Conservation (phyloP, 495 filamentous ascomycete genomes). For the Aspergillus affinis region DNA sequence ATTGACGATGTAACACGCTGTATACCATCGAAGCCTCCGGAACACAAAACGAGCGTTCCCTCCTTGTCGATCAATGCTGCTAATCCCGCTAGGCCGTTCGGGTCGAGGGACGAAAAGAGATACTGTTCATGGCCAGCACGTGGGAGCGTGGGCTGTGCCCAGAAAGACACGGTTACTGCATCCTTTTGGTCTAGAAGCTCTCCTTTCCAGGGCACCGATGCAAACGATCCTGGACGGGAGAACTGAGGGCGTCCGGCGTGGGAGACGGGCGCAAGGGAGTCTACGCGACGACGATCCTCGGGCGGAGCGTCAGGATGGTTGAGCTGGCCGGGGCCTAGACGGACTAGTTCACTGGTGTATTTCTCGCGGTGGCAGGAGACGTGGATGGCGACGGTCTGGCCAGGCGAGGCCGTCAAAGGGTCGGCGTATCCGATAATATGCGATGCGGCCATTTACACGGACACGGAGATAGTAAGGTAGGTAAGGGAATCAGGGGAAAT, state of each 20-base stretch:
- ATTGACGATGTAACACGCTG: not conserved
- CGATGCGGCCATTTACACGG: not conserved
- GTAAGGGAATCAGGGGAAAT: not conserved
- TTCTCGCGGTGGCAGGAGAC: not conserved
- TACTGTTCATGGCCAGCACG: not conserved
- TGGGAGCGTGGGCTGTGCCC: not conserved
- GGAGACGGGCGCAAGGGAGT: not conserved
- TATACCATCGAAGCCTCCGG: not conserved
- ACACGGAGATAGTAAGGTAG: not conserved
- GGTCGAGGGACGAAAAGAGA: not conserved
- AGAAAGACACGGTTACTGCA: not conserved
- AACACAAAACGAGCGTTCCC: not conserved
- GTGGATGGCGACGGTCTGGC: not conserved
- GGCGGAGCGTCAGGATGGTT: not conserved
- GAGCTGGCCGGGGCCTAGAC: not conserved
- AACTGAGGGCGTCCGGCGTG: not conserved
- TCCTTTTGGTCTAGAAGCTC: not conserved
- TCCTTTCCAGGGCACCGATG: not conserved
- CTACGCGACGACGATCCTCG: not conserved
- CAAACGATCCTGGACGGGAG: not conserved
- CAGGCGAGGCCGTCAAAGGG: not conserved
- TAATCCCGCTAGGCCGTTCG: not conserved
- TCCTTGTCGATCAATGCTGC: not conserved
- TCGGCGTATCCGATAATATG: not conserved
- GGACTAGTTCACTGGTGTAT: not conserved